Evolutionary conservation across 1,139 yeast species (phyloP), one percentile per base, ranked within the genome.

Genomic region (Suhomyces panamericanus): DNA sequence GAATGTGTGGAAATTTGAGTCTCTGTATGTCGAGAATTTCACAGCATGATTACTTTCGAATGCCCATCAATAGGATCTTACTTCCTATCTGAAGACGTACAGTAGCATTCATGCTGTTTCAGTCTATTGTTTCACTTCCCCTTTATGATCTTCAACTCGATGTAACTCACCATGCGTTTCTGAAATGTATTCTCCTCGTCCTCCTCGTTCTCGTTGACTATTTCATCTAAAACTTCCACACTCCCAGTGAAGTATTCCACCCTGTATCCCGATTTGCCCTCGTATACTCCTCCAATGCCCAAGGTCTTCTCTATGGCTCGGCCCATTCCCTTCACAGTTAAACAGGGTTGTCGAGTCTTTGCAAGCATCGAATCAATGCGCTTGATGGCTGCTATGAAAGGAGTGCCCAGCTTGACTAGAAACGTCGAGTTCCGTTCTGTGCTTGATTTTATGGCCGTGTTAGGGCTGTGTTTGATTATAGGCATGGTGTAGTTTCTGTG

Each of bases 321-420:
- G 1, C 91, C 91, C 88, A 85, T 83, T 0, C 89, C 93, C 49
- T 79, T 67, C 2, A 85, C 74, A 2, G 37, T 33, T 0, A 75
- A 69, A 13, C 85, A 66, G 55, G 68, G 77, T 12, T 62, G 46
- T 40, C 63, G 66, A 51, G 70, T 69, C 46, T 67, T 70, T 6
- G 59, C 62, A 24, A 84, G 56, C 43, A 73, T 69, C 55, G 77
- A 79, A 35, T 69, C 70, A 6, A 81, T 72, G 43, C 83, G 67
- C 56, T 85, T 85, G 31, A 84, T 51, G 0, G 84, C 87, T 14
- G 87, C 75, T 4, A 84, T 65, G 54, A 67, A 84, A 1, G 91
- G 89, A 1, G 89, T 82, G 2, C 62, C 58, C 7, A 81, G 64
- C 56, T 83, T 83, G 32, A 85, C 73, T 43, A 80, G 73, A 16